Evolutionary conservation across 306 rosid species (phyloP), one percentile per base, ranked within the genome.

Genomic region (Cucurbita maxima): DNA sequence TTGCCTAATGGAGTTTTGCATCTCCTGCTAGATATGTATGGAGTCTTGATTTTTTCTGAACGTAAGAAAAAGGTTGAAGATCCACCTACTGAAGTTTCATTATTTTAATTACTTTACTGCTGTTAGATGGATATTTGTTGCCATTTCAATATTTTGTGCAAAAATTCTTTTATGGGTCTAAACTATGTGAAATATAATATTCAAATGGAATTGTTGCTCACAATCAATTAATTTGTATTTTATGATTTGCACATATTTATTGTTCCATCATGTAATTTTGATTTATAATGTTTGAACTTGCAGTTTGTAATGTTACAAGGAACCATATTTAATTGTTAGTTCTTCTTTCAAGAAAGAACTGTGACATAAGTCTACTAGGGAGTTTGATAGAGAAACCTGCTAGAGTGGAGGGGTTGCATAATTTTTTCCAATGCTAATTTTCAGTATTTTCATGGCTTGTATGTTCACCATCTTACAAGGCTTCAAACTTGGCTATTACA

Each of bases 401-500:
- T 45, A 22, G 54, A 44, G 55, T 67, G 56, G 40, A 20, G 20
- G 37, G 56, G 40, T 19, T 47, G 9, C 9, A 48, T n/a, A 45
- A 67, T 0, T 11, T 20, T 12, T 45, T 67, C 10, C 7, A 12
- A 68, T 48, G 8, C 22, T 68, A 13, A 12, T 68, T 68, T 67
- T 68, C 43, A 20, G 20, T 48, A 45, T 45, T 45, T 11, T 7
- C 41, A 22, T 56, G 20, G 73, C 73, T 19, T 62, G 18, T 58
- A 45, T 20, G 7, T 67, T 45, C 73, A 34, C 40, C 22, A 47
- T 36, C 59, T 70, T 30, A 70, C 73, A 71, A 58, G 55, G 79
- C 80, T 84, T 79, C 66, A 77, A 67, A 67, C 56, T 78, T 78
- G 78, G 58, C 73, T 78, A 41, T 75, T 81, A 14, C 92, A 90